A percentile compares a stretch with the other conserved stretches of the same genome.
Conservation (phyloP, 2,329 filamentous ascomycete genomes). For the Hypoxylon sp. region DNA sequence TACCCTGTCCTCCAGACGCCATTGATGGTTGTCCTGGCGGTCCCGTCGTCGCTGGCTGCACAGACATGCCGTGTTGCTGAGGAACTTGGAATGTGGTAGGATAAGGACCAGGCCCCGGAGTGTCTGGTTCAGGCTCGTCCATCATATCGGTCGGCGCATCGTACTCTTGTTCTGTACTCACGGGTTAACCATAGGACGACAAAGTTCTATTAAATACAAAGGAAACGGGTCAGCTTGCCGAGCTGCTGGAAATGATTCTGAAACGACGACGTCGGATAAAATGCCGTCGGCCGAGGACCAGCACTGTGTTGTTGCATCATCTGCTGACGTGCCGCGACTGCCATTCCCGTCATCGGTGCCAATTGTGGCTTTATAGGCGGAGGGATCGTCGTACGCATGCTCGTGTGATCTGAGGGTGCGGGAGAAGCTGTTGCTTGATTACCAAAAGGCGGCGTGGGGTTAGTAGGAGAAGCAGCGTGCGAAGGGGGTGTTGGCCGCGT, state of each 20-base stretch:
- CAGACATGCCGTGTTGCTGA: constrained; percentile 59
- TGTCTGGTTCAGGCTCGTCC: constrained; percentile 83
- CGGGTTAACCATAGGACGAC: constrained; percentile 78
- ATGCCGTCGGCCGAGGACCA: constrained; percentile 62
- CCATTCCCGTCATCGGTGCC: constrained; percentile 56
- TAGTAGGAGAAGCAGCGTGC: constrained; percentile 73
- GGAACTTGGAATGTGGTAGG: constrained; percentile 66
- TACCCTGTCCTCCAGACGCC: constrained; percentile 53
- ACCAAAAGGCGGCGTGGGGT: constrained; percentile 61
- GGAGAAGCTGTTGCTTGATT: constrained; percentile 60
- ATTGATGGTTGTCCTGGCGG: constrained; percentile 59
- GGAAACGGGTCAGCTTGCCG: constrained; percentile 80
- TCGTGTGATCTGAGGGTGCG: constrained; percentile 64
- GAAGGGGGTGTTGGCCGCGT: constrained; percentile 87
- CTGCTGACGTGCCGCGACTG: constrained; percentile 55
- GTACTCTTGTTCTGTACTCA: constrained; percentile 93
- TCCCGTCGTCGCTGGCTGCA: constrained; percentile 57
- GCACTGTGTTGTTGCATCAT: constrained; percentile 57
- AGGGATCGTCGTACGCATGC: constrained; percentile 60
- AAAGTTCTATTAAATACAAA: constrained; percentile 70
- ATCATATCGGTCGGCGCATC: constrained; percentile 91
- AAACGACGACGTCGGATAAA: constrained; percentile 86
- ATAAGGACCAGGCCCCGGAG: constrained; percentile 78
- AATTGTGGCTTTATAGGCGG: constrained; percentile 60
- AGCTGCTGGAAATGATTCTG: constrained; percentile 96